A percentile compares a stretch with the other conserved stretches of the same genome.
These are phyloP conservation scores for Daldinia concentrica DNA, from an alignment of 495 filamentous ascomycete species.

Conservation along the genomic window DNA sequence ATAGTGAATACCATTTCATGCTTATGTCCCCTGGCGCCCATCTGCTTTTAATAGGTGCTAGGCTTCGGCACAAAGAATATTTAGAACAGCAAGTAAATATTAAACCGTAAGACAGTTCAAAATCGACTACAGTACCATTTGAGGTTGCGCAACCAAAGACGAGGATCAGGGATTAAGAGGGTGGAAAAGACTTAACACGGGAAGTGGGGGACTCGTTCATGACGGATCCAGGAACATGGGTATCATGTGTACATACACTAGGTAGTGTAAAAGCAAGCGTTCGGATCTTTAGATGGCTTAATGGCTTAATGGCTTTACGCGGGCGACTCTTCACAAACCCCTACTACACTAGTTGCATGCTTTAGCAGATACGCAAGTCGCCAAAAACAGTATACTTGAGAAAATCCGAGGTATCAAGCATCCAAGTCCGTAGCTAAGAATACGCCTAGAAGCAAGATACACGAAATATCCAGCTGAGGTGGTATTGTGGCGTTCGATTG, in stretches of 20 bases:
- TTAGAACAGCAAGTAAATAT: neutral
- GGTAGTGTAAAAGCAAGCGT: neutral
- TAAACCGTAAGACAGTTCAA: neutral
- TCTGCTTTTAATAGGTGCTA: neutral
- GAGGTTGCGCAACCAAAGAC: conserved; percentile 4
- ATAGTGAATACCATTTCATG: neutral
- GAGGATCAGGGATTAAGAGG: conserved; percentile 4
- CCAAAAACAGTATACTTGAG: neutral
- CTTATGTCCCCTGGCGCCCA: neutral
- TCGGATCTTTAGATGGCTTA: neutral
- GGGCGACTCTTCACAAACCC: neutral
- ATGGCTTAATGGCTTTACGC: neutral
- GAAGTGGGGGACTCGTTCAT: neutral
- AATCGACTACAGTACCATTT: neutral
- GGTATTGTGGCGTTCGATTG: too few relatives aligned
- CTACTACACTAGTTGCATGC: too few relatives aligned
- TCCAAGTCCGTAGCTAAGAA: neutral
- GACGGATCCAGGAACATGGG: neutral
- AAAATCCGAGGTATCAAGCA: neutral
- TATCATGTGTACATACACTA: neutral
- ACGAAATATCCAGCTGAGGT: neutral
- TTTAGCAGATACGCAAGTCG: neutral
- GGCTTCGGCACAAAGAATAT: neutral
- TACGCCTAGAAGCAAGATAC: neutral
- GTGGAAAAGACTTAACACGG: neutral